Conservation (phyloP, 2,329 filamentous ascomycete species). For the Mycosphaerella sp. region DNA sequence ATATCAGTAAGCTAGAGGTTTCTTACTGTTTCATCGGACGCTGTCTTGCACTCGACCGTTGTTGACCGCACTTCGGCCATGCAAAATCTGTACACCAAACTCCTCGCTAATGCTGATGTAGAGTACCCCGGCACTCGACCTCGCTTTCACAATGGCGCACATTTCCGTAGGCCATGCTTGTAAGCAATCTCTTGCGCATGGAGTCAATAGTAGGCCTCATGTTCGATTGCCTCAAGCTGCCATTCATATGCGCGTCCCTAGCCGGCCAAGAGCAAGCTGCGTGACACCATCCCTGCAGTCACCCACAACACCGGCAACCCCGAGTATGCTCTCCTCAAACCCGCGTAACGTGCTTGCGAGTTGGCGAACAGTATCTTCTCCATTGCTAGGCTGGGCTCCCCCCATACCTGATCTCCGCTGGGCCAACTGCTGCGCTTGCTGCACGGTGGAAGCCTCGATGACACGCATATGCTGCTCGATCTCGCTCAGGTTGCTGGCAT, state of each 20-base stretch:
- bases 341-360: slow-evolving; percentile 43
- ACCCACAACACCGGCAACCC: slow-evolving; percentile 44
- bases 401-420: slow-evolving; percentile 25
- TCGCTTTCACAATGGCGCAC: neutral
- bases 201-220: neutral
- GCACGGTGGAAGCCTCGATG: slow-evolving; percentile 42
- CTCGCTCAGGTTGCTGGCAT: slow-evolving; percentile 41
- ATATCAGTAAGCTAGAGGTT: too few species aligned
- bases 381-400: slow-evolving; percentile 7
- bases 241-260: slow-evolving; percentile 14
- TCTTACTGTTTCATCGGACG: too few species aligned
- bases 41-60: too few species aligned
- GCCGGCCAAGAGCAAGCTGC: slow-evolving; percentile 35
- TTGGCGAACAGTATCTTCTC: slow-evolving; percentile 38
- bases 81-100: neutral
- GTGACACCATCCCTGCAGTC: slow-evolving; percentile 44
- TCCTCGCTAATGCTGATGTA: neutral
- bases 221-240: neutral
- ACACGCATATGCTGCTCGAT: slow-evolving; percentile 46
- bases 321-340: slow-evolving; percentile 46
- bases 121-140: neutral
- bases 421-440: slow-evolving; percentile 40
- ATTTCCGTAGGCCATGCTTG: neutral
- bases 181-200: neutral
- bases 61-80: too few species aligned